phyloP scores from a whole-genome alignment of 2,329 filamentous ascomycete genomes.

The Epichloe coenophiala region DNA sequence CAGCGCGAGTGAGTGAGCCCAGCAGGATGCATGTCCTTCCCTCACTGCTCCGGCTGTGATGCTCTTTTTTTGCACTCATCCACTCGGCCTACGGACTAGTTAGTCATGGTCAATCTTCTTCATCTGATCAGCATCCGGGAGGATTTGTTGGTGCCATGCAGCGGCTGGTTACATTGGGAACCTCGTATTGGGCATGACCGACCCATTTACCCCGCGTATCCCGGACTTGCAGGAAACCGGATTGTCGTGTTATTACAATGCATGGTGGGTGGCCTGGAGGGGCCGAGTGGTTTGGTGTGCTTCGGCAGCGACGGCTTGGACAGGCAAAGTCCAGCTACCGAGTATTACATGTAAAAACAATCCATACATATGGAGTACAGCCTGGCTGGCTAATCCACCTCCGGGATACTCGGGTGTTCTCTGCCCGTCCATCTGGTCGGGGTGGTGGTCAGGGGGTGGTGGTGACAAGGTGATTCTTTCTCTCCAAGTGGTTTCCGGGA shows the following conservation, averaged over 20 bases:
- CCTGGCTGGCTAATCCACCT: neutral
- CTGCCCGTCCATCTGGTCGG: neutral
- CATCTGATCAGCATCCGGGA: too few species aligned
- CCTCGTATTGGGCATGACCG: neutral
- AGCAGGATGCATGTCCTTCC: too few species aligned
- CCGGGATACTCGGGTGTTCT: neutral
- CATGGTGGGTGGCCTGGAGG: neutral
- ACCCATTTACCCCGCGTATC: neutral
- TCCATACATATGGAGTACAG: too few species aligned
- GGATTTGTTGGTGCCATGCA: neutral
- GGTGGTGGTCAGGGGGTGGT: too few species aligned
- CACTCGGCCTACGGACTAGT: too few species aligned
- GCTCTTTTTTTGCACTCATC: too few species aligned
- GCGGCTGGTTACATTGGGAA: neutral
- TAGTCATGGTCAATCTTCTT: too few species aligned
- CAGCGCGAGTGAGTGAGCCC: too few species aligned
- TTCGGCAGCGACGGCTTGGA: neutral
- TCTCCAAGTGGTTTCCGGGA: too few species aligned
- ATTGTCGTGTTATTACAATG: neutral
- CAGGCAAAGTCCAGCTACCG: neutral
- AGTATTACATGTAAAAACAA: too few species aligned
- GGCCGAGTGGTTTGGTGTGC: neutral
- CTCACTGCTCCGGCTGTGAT: too few species aligned
- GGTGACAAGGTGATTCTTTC: too few species aligned
- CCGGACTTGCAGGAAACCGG: neutral